A percentile compares a stretch with the other conserved stretches of the same genome.
phyloP scores from a whole-genome alignment of 169 alveolate genomes.

The Plasmodium malariae region DNA sequence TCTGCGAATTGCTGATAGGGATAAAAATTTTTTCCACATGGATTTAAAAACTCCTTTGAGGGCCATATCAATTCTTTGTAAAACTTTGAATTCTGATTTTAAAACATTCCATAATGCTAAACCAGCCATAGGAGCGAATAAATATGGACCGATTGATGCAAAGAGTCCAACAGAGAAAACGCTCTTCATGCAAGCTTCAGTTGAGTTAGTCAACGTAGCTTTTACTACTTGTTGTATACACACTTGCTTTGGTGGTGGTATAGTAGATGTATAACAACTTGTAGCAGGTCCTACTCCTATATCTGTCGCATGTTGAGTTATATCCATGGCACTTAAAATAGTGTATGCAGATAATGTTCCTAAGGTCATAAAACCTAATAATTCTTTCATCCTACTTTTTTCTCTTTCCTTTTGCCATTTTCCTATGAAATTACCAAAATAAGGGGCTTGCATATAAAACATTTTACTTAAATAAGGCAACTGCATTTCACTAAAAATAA shows the following conservation, averaged over 20 bases:
- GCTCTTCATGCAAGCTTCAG: conserved; percentile 79
- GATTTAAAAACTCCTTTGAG: conserved; percentile 77
- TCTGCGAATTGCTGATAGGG: conserved; percentile 76
- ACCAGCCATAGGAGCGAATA: conserved; percentile 86
- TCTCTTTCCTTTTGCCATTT: conserved; percentile 85
- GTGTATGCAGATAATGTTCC: conserved; percentile 87
- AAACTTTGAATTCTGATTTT: conserved; percentile 84
- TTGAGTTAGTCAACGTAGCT: conserved; percentile 76
- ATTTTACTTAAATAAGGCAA: conserved; percentile 80
- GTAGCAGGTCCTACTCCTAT: conserved; percentile 84
- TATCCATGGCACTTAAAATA: conserved; percentile 83
- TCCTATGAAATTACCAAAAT: conserved; percentile 85
- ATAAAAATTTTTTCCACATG: conserved; percentile 83
- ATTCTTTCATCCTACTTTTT: conserved; percentile 77
- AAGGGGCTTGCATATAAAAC: conserved; percentile 87
- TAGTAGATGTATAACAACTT: conserved; percentile 80
- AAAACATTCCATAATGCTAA: conserved; percentile 83
- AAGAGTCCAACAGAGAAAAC: conserved; percentile 84
- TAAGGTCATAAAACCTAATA: conserved; percentile 79
- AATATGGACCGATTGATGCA: conserved; percentile 85
- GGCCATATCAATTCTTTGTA: conserved; percentile 86
- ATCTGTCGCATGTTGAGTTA: conserved; percentile 85
- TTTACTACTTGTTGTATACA: conserved; percentile 78
- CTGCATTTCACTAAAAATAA: conserved; percentile 78
- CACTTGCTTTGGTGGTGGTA: conserved; percentile 79